These are phyloP conservation scores for Amauroascus niger DNA, from an alignment of 2,329 filamentous ascomycete genomes.

Conservation along the genomic window DNA sequence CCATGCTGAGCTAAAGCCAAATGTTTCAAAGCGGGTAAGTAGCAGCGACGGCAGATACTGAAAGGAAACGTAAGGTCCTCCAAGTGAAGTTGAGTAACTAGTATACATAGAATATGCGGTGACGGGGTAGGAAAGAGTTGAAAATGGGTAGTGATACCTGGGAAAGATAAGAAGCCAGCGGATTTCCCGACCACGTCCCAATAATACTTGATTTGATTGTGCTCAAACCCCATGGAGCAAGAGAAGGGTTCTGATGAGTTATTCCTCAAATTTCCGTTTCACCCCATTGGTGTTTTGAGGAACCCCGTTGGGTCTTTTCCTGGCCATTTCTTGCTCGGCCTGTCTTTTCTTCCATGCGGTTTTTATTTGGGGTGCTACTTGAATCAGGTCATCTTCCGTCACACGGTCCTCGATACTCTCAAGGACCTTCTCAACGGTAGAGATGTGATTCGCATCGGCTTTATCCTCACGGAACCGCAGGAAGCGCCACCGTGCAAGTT, in stretches of 20 bases:
- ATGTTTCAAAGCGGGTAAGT: too few relatives aligned
- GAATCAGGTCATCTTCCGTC: slow-evolving; percentile 68
- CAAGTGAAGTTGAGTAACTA: background rate
- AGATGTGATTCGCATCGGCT: slow-evolving; percentile 76
- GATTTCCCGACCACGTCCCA: background rate
- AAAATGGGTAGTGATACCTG: too few relatives aligned
- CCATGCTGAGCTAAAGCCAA: too few relatives aligned
- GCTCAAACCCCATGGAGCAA: background rate
- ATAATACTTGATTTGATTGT: background rate
- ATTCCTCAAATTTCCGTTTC: slow-evolving; percentile 37
- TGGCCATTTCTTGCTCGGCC: slow-evolving; percentile 27
- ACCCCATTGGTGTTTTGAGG: slow-evolving; percentile 21
- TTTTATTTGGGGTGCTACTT: slow-evolving; percentile 59
- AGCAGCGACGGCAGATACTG: too few relatives aligned
- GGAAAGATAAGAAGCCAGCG: too few relatives aligned
- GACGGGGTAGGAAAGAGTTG: too few relatives aligned
- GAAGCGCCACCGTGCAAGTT: slow-evolving; percentile 67
- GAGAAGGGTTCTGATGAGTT: background rate
- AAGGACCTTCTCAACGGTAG: slow-evolving; percentile 73
- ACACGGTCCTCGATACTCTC: slow-evolving; percentile 83
- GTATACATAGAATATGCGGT: background rate
- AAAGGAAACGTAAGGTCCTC: background rate
- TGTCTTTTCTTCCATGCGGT: slow-evolving; percentile 65
- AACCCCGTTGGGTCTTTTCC: slow-evolving; percentile 20
- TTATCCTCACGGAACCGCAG: slow-evolving; percentile 92